Base-by-base conservation (phyloP, 2,329 filamentous ascomycete genomes). In the Diplocarpon mali region DNA sequence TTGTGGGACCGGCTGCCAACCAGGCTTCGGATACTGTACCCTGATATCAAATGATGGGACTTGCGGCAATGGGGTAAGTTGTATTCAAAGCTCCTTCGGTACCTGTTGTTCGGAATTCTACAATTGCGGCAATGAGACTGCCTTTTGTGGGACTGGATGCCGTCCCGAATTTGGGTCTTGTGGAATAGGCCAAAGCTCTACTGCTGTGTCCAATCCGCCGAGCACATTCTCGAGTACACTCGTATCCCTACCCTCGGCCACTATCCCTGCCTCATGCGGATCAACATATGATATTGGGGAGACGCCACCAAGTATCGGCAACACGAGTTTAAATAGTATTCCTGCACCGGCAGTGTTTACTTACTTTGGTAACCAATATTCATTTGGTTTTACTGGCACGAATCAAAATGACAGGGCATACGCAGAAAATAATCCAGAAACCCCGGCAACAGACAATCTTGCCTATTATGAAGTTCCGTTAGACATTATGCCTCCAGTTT, bases 1-100 rank as follows among this genome's bases (percentile, higher is more conserved):
- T 30, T 40, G 38, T 17, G 28, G 28, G 17, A 31, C 14, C 11
- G 38, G 38, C 15, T 40, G 38, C 16, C 38, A 40, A 30, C 38
- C 38, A 31, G 38, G 38, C 14, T 42, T 29, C 15, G 35, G 35
- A 3, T 35, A 38, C n/a, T 46, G 44, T 12, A 46, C 13, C n/a
- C 5, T 7, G 9, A 35, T 42, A 2, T 38, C 38, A 2, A 46
- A 34, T n/a, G 44, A 46, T 15, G 44, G 44, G 3, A 30, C 29
- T 12, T 46, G 44, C 29, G 44, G 40, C 30, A 47, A 47, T 24
- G 45, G 45, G 5, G 31, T 43, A 5, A 27, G 14, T 16, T 47
- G 45, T 30, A 5, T 5, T 8, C 27, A 34, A 2, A 40, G 35
- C 29, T 14, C 12, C 10, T 43, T 40, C n/a, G 45, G 45, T 13